Base-by-base conservation (phyloP, 2,329 filamentous ascomycete genomes). In the Neofusicoccum sp. region DNA sequence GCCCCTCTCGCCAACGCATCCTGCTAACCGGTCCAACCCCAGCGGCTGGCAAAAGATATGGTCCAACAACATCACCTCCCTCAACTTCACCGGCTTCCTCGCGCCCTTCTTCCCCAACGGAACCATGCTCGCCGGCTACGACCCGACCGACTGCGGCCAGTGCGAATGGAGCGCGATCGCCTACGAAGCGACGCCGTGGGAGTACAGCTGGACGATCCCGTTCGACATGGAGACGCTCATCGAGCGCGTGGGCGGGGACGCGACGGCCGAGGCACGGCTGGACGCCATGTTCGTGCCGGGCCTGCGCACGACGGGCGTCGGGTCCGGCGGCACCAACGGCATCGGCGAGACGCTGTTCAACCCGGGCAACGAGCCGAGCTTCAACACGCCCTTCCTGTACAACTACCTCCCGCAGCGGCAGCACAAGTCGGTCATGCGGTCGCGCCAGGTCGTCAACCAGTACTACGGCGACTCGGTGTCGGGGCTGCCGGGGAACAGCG, bases 201-300 rank as follows among this genome's bases (percentile, higher is more conserved):
- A 80, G 56, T 81, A 81, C 64, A 77, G 74, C 1, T 80, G 79
- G 61, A 77, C 76, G 1, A 71, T 79, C 6, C 79, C 78, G 1
- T 77, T 79, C 61, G 78, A 81, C 48, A 71, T 80, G 56, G 67
- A 74, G 22, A 76, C 74, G 3, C 68, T 81, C 16, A 80, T 81
- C 41, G 64, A 73, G 1, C 74, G 80, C 60, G 79, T 79, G 76
- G 79, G 78, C 6, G 79, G 78, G 0, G 49, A 68, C 0, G 56
- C 67, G 1, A 73, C 72, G 41, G 79, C 80, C 64, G 78, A 80
- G 60, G 54, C 66, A 0, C 71, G 78, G 3, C 73, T 81, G 0
- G 77, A 81, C 63, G 78, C 78, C 63, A 68, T 76, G 6, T 79
- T 80, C 67, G 64, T 73, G 44, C 74, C 77, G 5, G 75, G 76